Evolutionary conservation across 2,329 filamentous ascomycete genomes (phyloP).

Genomic region (Sporothrix brunneoviolacea): DNA sequence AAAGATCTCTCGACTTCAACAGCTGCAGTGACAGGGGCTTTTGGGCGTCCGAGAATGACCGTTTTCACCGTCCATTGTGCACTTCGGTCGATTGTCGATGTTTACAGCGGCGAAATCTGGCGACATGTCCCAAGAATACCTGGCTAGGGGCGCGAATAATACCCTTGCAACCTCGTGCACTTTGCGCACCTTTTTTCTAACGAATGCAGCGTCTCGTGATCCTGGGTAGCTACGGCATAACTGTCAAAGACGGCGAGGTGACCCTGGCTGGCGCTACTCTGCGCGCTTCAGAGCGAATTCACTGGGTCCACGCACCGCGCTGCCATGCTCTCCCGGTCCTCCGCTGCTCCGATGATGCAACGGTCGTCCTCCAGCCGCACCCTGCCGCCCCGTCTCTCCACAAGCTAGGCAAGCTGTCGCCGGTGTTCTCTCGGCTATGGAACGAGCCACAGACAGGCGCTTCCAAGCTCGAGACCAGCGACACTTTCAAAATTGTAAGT

Average conservation of each 20-base stretch:
- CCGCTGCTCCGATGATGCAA: conserved; percentile 42
- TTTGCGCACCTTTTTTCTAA: too few relatives aligned
- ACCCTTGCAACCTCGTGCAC: too few relatives aligned
- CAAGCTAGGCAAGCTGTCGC: conserved; percentile 53
- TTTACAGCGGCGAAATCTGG: too few relatives aligned
- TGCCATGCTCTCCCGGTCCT: conserved; percentile 66
- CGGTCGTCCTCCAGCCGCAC: conserved; percentile 50
- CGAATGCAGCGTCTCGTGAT: conserved; percentile 54
- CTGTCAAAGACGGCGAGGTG: conserved; percentile 54
- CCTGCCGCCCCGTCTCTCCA: conserved; percentile 42
- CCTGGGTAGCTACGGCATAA: conserved; percentile 62
- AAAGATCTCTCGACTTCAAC: too few relatives aligned
- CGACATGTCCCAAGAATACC: too few relatives aligned
- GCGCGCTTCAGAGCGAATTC: conserved; percentile 31
- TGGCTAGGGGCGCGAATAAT: too few relatives aligned
- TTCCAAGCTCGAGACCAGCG: conserved; percentile 44
- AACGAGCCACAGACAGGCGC: conserved; percentile 39
- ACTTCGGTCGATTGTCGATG: too few relatives aligned
- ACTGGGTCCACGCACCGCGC: conserved; percentile 58
- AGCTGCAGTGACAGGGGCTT: too few relatives aligned
- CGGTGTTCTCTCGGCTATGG: conserved; percentile 63
- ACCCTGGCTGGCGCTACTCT: conserved; percentile 61
- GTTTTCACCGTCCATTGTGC: too few relatives aligned
- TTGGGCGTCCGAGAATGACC: too few relatives aligned
- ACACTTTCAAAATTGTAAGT: conserved; percentile 15